phyloP scores from a whole-genome alignment of 78 protist genomes.

The Dictyostelium brefeldianum region DNA sequence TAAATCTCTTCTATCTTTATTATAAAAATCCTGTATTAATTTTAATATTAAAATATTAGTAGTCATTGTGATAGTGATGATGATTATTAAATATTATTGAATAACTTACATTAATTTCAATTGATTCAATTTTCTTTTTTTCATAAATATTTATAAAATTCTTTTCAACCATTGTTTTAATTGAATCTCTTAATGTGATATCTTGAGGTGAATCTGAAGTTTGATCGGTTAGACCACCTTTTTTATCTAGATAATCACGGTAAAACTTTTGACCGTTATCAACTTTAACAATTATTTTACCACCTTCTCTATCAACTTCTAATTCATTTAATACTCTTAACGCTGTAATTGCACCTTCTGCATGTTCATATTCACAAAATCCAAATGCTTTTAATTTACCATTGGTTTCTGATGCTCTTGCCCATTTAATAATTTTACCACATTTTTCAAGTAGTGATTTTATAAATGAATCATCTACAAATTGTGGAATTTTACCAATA shows the following conservation, averaged over 20 bases:
- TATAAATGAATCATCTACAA: conserved; percentile 73
- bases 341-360: conserved; percentile 78
- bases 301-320: conserved; percentile 17
- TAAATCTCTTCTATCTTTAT: conserved; percentile 40
- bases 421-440: conserved; percentile 69
- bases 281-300: conserved; percentile 20
- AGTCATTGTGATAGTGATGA: too few relatives aligned
- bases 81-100: not conserved
- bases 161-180: conserved; percentile 22
- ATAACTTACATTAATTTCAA: not conserved
- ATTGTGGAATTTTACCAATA: conserved; percentile 72
- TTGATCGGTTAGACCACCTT: conserved; percentile 11
- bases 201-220: conserved; percentile 2
- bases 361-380: conserved; percentile 54
- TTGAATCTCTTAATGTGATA: conserved; percentile 3
- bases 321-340: conserved; percentile 54
- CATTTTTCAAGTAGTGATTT: conserved; percentile 33
- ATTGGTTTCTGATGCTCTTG: conserved; percentile 62
- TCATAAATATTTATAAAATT: not conserved
- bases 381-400: conserved; percentile 75
- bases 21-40: conserved; percentile 11
- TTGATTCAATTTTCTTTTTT: not conserved
- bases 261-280: conserved; percentile 43
- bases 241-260: conserved; percentile 33
- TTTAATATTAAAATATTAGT: not conserved